phyloP scores from a whole-genome alignment of 2,329 filamentous ascomycete genomes.

The Paecilomyces variotii region DNA sequence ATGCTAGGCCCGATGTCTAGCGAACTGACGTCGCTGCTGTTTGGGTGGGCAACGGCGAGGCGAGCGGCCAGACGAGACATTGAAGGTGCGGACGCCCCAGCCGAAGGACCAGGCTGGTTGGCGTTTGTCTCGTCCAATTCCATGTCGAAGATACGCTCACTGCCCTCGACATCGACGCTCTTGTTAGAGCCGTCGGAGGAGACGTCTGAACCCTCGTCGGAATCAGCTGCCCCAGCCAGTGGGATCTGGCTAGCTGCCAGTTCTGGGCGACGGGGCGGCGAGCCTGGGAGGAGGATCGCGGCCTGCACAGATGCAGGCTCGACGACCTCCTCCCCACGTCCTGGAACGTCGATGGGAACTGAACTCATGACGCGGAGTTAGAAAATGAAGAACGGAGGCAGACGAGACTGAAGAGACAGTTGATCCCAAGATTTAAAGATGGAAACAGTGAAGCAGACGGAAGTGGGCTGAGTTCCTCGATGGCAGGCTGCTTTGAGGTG shows the following conservation, averaged over 20 bases:
- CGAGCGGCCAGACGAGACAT: not conserved
- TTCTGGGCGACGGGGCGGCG: not conserved
- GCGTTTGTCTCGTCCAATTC: not conserved
- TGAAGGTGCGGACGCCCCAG: not conserved
- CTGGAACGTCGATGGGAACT: not conserved
- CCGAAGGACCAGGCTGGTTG: not conserved
- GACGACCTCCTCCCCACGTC: not conserved
- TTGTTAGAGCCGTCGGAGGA: not conserved
- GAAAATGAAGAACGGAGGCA: not conserved
- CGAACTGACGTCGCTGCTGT: not conserved
- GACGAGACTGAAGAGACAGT: not conserved
- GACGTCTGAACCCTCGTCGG: not conserved
- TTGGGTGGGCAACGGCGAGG: not conserved
- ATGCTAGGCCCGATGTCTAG: not conserved
- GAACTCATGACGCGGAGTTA: not conserved
- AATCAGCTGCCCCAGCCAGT: not conserved
- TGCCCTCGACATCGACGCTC: not conserved
- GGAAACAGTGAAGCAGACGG: not conserved
- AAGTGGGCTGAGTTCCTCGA: not conserved
- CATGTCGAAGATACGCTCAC: not conserved
- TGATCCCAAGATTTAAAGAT: no score
- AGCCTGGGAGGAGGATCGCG: not conserved
- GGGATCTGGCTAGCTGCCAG: not conserved
- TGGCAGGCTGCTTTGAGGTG: not conserved
- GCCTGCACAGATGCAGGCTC: not conserved